Base-by-base conservation (phyloP, 1,284 basidiomycete species). In the Trichosporon sp. region DNA sequence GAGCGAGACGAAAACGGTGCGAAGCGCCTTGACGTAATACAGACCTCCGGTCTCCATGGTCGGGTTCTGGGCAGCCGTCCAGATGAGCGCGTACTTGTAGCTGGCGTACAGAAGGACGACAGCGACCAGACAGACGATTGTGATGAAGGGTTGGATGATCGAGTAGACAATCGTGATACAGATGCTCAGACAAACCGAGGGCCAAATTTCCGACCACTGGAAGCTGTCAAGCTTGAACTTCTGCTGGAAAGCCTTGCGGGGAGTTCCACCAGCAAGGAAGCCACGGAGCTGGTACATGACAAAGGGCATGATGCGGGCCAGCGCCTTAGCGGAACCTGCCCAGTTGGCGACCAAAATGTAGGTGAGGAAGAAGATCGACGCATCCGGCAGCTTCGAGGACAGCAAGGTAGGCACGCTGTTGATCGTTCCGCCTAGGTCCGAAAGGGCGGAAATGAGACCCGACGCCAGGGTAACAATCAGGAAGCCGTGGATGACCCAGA, bases 361-460 rank as follows among this genome's bases (percentile, higher is more conserved):
- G 81, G 92, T 94, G 60, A 98, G 84, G 88, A 97, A 97, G 86
- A 96, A 99, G 64, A 87, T 94, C 19, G 90, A 92, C 0, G 92
- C 90, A 66, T 85, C 79, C 0, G 95, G 95, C 21, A 99, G 83
- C 60, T 91, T 87, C 36, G 80, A 69, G 0, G 92, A 89, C 56
- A 96, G 83, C 8, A 90, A 79, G 0, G 80, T 83, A 0, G 92
- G 88, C 29, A 89, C 82, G 4, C 83, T 84, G 1, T 81, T 80
- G 0, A 90, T 88, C 71, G 88, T 84, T 57, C 86, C 78, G 13
- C 86, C 75, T 33, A 95, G 78, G n/a, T 82, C 73, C 2, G 84
- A 82, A 4, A 94, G 82, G 0, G 91, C 84, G 1, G 86, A 83
- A 63, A 92, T 84, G 64, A 96, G 85, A 65, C 94, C 94, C 8